Percentiles rank a stretch among this genome's conserved stretches.
Evolutionary conservation across 2,329 filamentous ascomycete genomes (phyloP).

Genomic region (Gremmenia infestans): DNA sequence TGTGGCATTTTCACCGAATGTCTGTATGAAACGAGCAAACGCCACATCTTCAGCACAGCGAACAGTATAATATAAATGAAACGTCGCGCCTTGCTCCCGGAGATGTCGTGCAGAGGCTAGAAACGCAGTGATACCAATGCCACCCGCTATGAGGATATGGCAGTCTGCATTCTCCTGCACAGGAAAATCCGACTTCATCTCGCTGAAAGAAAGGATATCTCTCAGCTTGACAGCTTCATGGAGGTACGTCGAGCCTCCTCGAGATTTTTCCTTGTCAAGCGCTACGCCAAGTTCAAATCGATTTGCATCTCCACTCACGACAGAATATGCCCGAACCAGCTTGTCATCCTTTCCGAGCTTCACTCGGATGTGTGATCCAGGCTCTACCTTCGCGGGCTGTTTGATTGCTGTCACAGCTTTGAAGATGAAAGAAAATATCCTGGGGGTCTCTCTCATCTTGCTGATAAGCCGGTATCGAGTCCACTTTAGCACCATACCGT

Average conservation of each 20-base stretch:
- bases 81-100: constrained; percentile 41
- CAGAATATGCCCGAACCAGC: constrained; percentile 54
- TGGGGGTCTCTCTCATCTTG: constrained; percentile 45
- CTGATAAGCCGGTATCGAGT: constrained; percentile 37
- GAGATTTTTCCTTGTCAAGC: constrained; percentile 42
- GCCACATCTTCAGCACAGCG: constrained; percentile 46
- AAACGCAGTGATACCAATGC: constrained; percentile 62
- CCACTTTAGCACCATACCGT: constrained; percentile 22
- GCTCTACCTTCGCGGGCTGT: constrained; percentile 16
- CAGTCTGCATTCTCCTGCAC: constrained; percentile 43
- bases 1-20: constrained; percentile 37
- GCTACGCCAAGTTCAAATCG: constrained; percentile 51
- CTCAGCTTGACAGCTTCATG: constrained; percentile 45
- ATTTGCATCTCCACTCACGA: constrained; percentile 33
- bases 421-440: constrained; percentile 46
- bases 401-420: constrained; percentile 39
- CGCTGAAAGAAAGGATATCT: constrained; percentile 44
- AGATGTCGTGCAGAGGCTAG: constrained; percentile 42
- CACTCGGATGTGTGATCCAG: constrained; percentile 51
- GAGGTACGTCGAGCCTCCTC: constrained; percentile 55
- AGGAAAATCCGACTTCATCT: constrained; percentile 45
- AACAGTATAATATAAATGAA: constrained; percentile 53
- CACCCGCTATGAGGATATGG: constrained; percentile 57
- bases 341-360: constrained; percentile 44
- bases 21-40: constrained; percentile 42